Evolutionary conservation across 2,329 filamentous ascomycete species (phyloP).

Genomic region (Trichothecium sympodiale): DNA sequence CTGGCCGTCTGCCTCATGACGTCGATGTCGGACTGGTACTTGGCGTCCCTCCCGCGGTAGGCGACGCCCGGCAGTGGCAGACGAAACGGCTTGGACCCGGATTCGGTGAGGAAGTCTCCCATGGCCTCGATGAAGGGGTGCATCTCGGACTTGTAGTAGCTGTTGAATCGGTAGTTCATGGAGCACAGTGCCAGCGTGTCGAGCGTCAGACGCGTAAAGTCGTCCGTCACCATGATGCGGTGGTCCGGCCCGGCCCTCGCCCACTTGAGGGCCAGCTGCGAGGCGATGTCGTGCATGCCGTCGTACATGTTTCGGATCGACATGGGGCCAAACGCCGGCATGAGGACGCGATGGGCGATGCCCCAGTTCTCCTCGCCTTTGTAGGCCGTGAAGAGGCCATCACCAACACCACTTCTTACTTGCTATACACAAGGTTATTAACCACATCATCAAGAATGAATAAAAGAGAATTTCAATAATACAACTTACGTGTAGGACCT

Average conservation of each 20-base stretch:
- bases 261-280: slow-evolving; percentile 57
- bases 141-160: slow-evolving; percentile 55
- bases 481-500: slow-evolving; percentile 27
- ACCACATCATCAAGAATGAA: slow-evolving; percentile 4
- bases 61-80: slow-evolving; percentile 34
- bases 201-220: slow-evolving; percentile 62
- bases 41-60: slow-evolving; percentile 27
- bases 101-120: slow-evolving; percentile 45
- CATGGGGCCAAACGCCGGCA: slow-evolving; percentile 60
- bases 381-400: slow-evolving; percentile 51
- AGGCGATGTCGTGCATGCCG: slow-evolving; percentile 57
- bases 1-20: slow-evolving; percentile 38
- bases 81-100: slow-evolving; percentile 35
- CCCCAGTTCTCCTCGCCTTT: slow-evolving; percentile 41
- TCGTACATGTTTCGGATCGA: slow-evolving; percentile 58
- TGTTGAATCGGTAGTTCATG: slow-evolving; percentile 67
- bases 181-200: slow-evolving; percentile 62
- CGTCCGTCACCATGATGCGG: slow-evolving; percentile 49
- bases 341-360: slow-evolving; percentile 52
- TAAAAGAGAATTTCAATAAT: neutral
- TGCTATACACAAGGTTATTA: slow-evolving; percentile 18
- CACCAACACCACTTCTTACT: slow-evolving; percentile 48
- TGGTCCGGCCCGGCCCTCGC: slow-evolving; percentile 48
- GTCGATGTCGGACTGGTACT: slow-evolving; percentile 38
- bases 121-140: slow-evolving; percentile 62